Base-by-base conservation (phyloP, 2,329 filamentous ascomycete genomes). In the Sarocladium oryzae region DNA sequence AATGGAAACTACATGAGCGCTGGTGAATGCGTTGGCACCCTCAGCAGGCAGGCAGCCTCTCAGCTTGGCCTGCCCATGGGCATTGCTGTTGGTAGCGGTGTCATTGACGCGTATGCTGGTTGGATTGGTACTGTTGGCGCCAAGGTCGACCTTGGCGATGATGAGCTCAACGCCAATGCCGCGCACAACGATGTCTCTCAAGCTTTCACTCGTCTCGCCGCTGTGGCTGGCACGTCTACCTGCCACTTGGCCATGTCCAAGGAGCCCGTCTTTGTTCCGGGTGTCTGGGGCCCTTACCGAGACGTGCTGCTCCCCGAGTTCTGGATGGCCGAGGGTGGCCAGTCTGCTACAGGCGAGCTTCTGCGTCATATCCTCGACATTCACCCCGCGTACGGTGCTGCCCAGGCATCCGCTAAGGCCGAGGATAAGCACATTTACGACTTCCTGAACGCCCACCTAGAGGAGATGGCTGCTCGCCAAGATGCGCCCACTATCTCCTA, bases 81-180 rank as follows among this genome's bases (percentile, higher is more conserved):
- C 35, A 93, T 96, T 59, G 89, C 93, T 16, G 87, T 99, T 51
- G 93, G 93, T 51, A 95, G 89, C 63, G 91, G 91, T 67, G 93
- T 99, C 56, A 99, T 99, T 63, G 93, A 99, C 66, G 93, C 93
- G 16, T 99, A 99, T 63, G 93, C 93, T 54, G 93, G 93, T 56
- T 99, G 93, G 93, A 93, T 99, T 59, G 93, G 93, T 55, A 97
- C 93, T 1, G 93, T 99, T n/a, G 93, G 93, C 53, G 92, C 93
- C 54, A 96, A 96, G 69, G 89, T 96, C 60, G 80, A 89, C 57
- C 79, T 95, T 15, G 76, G 78, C 36, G 60, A 66, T 32, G 81
- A 86, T 52, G 78, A 86, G 45, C 77, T 92, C 35, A 84, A 86
- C 63, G 75, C 80, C 54, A 78, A 78, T 32, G 76, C 78, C 4